Conservation (phyloP, 768 basidiomycete species). For the Clathrus columnatus region DNA sequence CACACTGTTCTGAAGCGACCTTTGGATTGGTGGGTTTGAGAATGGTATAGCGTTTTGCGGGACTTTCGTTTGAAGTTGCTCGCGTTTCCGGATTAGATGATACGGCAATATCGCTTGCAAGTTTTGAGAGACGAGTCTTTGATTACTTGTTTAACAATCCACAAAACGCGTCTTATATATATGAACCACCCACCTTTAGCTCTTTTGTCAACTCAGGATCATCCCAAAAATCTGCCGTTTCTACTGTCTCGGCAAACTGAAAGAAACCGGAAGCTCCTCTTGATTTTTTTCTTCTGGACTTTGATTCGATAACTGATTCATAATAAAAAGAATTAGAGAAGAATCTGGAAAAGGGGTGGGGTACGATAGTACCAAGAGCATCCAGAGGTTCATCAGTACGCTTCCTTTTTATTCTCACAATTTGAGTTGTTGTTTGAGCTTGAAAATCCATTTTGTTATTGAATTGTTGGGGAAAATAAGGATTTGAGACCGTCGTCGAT, state of each 20-base stretch:
- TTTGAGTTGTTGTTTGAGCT: constrained; percentile 47
- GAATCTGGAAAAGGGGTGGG: constrained; percentile 19
- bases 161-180: not conserved
- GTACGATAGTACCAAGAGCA: constrained; percentile 69
- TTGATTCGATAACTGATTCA: constrained; percentile 51
- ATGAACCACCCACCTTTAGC: constrained; percentile 43
- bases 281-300: constrained; percentile 34
- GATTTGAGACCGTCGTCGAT: not conserved
- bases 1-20: constrained; percentile 6
- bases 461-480: not conserved
- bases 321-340: constrained; percentile 2
- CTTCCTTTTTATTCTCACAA: constrained; percentile 76
- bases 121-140: constrained; percentile 50
- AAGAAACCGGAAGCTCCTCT: constrained; percentile 52
- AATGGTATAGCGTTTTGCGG: constrained; percentile 43
- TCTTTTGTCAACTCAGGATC: constrained; percentile 47
- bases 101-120: constrained; percentile 34
- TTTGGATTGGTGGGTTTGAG: constrained; percentile 26
- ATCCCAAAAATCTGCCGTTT: constrained; percentile 52
- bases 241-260: constrained; percentile 75
- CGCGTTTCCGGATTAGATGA: constrained; percentile 18
- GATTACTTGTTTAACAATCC: not conserved
- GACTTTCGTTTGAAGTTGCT: constrained; percentile 3
- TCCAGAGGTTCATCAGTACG: constrained; percentile 76
- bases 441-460: constrained; percentile 2